Conservation (phyloP, 768 basidiomycete genomes). For the Leccinum fibrillosum region DNA sequence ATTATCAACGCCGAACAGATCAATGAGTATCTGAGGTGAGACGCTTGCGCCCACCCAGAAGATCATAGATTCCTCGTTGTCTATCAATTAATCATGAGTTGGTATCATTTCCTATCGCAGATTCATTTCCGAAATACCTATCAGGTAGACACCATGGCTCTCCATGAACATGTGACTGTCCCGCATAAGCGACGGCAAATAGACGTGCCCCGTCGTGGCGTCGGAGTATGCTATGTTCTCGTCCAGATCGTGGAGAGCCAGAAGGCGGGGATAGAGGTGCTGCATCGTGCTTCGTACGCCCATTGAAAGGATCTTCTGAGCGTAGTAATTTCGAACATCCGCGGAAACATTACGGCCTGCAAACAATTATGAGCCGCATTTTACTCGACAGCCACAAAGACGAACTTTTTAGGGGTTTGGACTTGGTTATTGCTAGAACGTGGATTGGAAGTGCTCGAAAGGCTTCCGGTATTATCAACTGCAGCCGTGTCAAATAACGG, state of each 20-base stretch:
- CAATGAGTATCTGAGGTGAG: slow-evolving; percentile 76
- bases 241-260: slow-evolving; percentile 84
- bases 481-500: slow-evolving; percentile 6
- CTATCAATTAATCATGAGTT: slow-evolving; percentile 37
- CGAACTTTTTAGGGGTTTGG: slow-evolving; percentile 89
- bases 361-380: slow-evolving; percentile 3
- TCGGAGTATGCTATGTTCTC: slow-evolving; percentile 70
- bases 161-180: slow-evolving; percentile 86
- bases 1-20: slow-evolving; percentile 85
- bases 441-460: slow-evolving; percentile 85
- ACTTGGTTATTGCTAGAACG: slow-evolving; percentile 78
- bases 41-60: slow-evolving; percentile 87
- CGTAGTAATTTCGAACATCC: slow-evolving; percentile 89
- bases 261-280: slow-evolving; percentile 82
- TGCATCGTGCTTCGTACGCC: slow-evolving; percentile 68
- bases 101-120: slow-evolving; percentile 14
- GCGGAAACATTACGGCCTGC: slow-evolving; percentile 83
- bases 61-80: slow-evolving; percentile 84
- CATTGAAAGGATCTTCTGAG: slow-evolving; percentile 71
- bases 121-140: slow-evolving; percentile 51
- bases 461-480: slow-evolving; percentile 95
- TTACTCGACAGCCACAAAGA: slow-evolving; percentile 1
- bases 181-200: slow-evolving; percentile 77
- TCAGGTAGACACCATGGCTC: slow-evolving; percentile 85
- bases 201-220: slow-evolving; percentile 51